These are phyloP conservation scores for Aspergillus sojae DNA, from an alignment of 2,329 filamentous ascomycete species.

Conservation along the genomic window DNA sequence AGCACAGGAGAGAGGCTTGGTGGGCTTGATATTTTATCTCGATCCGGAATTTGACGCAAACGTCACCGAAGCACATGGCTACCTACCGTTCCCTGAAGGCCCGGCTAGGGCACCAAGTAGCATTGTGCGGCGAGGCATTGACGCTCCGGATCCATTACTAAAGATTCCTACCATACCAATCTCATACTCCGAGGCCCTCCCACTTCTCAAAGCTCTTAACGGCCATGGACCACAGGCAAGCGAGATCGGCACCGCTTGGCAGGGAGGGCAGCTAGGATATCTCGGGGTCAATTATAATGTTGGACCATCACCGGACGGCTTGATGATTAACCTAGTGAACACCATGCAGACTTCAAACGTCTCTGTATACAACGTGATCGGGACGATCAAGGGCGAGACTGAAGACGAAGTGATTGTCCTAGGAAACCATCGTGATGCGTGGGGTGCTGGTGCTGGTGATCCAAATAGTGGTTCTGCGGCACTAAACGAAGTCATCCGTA, in stretches of 20 bases:
- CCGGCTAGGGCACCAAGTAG: not conserved
- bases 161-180: not conserved
- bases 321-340: not conserved
- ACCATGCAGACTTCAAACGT: fast-evolving
- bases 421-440: not conserved
- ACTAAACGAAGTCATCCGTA: not conserved
- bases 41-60: not conserved
- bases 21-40: not conserved
- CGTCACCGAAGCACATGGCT: not conserved
- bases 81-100: not conserved
- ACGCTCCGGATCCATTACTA: too few relatives aligned
- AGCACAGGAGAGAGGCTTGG: not conserved
- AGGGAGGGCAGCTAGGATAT: not conserved
- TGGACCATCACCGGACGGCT: not conserved
- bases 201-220: not conserved
- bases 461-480: not conserved
- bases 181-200: not conserved
- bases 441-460: not conserved
- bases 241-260: not conserved
- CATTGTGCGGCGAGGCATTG: not conserved
- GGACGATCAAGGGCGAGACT: not conserved
- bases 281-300: not conserved
- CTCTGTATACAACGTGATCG: not conserved
- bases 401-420: not conserved
- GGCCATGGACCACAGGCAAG: not conserved